Conservation (phyloP, 306 rosid species). For the Citrullus amarus region DNA sequence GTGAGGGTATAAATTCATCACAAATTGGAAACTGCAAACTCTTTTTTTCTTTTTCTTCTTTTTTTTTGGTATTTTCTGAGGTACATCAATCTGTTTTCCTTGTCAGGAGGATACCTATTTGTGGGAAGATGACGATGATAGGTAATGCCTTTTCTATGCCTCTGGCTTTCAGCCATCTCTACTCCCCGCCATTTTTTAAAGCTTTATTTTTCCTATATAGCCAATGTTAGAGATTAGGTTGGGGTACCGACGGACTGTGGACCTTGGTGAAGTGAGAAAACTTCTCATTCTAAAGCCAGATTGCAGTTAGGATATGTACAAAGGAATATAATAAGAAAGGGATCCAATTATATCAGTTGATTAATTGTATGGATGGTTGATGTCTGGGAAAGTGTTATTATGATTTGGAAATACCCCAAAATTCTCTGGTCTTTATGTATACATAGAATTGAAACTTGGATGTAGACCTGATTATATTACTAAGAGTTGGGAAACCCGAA, state of each 20-base stretch:
- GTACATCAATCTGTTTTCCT: slow-evolving; percentile 13
- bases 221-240: background rate
- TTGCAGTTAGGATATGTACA: background rate
- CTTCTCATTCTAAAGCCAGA: background rate
- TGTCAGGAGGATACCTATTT: slow-evolving; percentile 87
- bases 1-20: background rate
- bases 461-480: background rate
- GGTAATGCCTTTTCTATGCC: slow-evolving; percentile 31
- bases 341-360: background rate
- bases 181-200: background rate
- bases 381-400: background rate
- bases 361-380: background rate
- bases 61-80: background rate
- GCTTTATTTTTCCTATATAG: background rate
- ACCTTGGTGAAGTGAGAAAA: background rate
- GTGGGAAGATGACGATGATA: slow-evolving; percentile 97
- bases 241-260: background rate
- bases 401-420: background rate
- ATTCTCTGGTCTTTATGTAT: background rate
- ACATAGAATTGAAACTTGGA: background rate
- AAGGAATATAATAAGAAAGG: background rate
- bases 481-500: background rate
- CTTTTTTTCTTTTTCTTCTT: background rate
- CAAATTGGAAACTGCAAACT: background rate
- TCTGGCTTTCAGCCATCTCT: background rate